Evolutionary conservation across 2,329 filamentous ascomycete species (phyloP).

Genomic region (Thielaviopsis populi): DNA sequence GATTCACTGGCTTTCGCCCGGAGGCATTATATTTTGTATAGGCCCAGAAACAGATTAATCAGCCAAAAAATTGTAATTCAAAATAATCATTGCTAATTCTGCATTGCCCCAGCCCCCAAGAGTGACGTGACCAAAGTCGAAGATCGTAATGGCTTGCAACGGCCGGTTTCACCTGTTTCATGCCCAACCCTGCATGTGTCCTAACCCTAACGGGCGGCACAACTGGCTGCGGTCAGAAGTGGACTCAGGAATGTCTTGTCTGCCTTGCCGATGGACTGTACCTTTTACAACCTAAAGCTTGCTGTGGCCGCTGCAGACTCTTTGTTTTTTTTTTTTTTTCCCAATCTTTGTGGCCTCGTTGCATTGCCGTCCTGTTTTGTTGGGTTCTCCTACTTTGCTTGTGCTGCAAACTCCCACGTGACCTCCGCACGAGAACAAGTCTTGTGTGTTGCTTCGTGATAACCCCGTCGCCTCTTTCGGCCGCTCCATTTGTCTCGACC

Average conservation of each 20-base stretch:
- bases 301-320: background rate
- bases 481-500: background rate
- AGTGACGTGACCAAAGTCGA: background rate
- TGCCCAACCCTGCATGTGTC: background rate
- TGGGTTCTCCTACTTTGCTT: background rate
- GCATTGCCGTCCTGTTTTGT: background rate
- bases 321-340: background rate
- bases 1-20: slow-evolving; percentile 12
- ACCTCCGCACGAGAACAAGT: background rate
- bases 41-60: slow-evolving; percentile 15
- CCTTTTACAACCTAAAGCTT: background rate
- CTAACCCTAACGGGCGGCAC: background rate
- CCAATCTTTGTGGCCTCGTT: background rate
- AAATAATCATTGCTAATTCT: background rate
- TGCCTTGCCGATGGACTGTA: too few relatives aligned
- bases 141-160: background rate
- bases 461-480: background rate
- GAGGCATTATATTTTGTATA: slow-evolving; percentile 16
- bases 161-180: too few relatives aligned
- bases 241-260: background rate
- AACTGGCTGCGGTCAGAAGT: background rate
- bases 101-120: background rate
- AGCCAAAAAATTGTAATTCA: slow-evolving; percentile 15
- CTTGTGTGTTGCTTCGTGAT: background rate
- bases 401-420: background rate